Base-by-base conservation (phyloP, 2,329 filamentous ascomycete species). In the Rosellinia necatrix region DNA sequence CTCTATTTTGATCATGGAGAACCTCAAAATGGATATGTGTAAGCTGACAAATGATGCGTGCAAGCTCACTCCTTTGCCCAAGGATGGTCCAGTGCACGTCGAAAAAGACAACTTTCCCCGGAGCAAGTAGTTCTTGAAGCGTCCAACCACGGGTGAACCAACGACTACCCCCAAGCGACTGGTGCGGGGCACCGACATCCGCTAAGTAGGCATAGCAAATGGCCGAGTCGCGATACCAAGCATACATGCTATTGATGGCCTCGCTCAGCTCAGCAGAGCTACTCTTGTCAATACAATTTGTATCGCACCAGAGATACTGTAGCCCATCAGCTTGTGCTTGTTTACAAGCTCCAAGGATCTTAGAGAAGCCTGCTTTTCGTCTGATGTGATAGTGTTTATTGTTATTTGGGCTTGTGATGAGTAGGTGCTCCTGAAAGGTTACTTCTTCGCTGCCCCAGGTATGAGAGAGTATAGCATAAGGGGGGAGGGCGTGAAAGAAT, bases 401-500 rank as follows among this genome's bases (percentile, higher is more conserved):
- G 12, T 25, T 8, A 5, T 44, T 2, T 7, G 12, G 29, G 10
- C 30, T 29, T 0, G 35, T 49, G 5, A 49, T 34, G 17, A 47
- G 15, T n/a, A 47, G 19, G 35, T 51, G 53, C 9, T 72, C 69
- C 43, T 70, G 60, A 35, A 72, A 68, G 2, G 68, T 70, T 19
- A 74, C 65, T 51, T 73, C 73, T n/a, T 68, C 64, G 21, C 58
- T 49, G 2, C 64, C 66, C 74, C 73, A 75, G 1, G 69, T 71
- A 49, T 76, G 74, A 0, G 74, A 76, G 12, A 76, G 69, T 37
- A 75, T 75, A 7, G 72, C 72, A 43, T 76, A 76, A 3, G 47
- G 60, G 0, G 71, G 72, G 3, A 46, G 8, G 1, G 41, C 2
- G 60, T 64, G 62, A 52, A 67, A 61, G 50, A 73, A 71, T 43